Evolutionary conservation across 345 rosid species (phyloP).

Genomic region (Abelmoschus esculentus): DNA sequence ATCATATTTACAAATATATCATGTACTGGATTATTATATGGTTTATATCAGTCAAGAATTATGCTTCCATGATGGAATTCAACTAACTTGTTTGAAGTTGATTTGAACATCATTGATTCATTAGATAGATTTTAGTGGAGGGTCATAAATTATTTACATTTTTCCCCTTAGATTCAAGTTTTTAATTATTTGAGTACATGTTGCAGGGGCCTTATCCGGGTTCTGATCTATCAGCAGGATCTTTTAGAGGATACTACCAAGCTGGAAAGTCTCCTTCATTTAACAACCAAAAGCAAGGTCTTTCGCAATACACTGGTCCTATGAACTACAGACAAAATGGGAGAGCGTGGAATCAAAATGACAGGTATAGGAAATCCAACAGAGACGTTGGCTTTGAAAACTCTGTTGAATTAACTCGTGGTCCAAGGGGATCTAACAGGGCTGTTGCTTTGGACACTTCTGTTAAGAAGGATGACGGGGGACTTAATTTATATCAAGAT

Average conservation of each 20-base stretch:
- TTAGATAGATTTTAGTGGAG: not conserved
- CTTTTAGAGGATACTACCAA: slow-evolving; percentile 32
- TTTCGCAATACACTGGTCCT: slow-evolving; percentile 20
- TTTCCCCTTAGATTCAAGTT: not conserved
- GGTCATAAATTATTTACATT: not conserved
- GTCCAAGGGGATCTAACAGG: slow-evolving; percentile 49
- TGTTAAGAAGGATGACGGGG: slow-evolving; percentile 30
- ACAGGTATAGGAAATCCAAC: slow-evolving; percentile 25
- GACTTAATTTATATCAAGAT: slow-evolving; percentile 29
- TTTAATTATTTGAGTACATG: slow-evolving; percentile 9
- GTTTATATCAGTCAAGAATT: not conserved
- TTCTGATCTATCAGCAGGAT: slow-evolving; percentile 31
- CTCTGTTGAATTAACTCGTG: slow-evolving; percentile 48
- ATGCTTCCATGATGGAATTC: not conserved
- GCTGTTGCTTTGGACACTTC: slow-evolving; percentile 25
- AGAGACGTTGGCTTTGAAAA: slow-evolving; percentile 33
- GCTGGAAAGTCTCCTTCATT: slow-evolving; percentile 30
- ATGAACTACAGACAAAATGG: slow-evolving; percentile 34
- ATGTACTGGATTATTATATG: not conserved
- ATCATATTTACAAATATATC: not conserved
- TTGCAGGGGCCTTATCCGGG: slow-evolving; percentile 31
- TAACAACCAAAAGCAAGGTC: slow-evolving; percentile 34
- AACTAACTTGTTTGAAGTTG: not conserved
- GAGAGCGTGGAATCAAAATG: slow-evolving; percentile 39
- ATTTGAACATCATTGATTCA: not conserved